These are phyloP conservation scores for Poa annua DNA, from an alignment of 176 grass and related monocot species.

Conservation along the genomic window DNA sequence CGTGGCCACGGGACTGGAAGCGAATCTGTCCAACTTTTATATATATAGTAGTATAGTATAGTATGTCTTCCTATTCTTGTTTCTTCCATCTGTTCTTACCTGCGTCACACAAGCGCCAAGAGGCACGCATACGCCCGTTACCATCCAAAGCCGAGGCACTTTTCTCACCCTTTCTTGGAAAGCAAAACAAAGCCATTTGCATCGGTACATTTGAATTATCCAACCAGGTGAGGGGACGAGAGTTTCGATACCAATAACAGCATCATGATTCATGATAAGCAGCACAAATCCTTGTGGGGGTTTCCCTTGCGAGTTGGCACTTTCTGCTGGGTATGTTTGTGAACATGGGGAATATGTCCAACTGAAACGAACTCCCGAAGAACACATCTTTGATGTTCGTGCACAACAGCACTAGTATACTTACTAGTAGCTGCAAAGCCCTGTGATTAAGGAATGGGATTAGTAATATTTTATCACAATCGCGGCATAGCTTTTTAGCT, in stretches of 20 bases:
- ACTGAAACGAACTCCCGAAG: not conserved
- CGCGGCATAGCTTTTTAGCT: not conserved
- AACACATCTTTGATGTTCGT: slow-evolving; percentile 6
- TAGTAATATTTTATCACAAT: slow-evolving; percentile 29
- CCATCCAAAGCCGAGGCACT: not conserved
- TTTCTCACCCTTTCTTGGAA: slow-evolving; percentile 30
- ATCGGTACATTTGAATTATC: not conserved
- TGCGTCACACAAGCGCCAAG: slow-evolving; percentile 21
- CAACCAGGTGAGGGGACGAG: not conserved
- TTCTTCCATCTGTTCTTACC: not conserved
- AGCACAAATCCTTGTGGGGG: slow-evolving; percentile 39
- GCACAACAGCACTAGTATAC: not conserved
- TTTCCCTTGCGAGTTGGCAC: slow-evolving; percentile 28
- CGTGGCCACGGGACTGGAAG: too few species aligned
- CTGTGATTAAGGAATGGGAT: not conserved
- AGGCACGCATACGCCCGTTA: slow-evolving; percentile 1
- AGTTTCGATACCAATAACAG: not conserved
- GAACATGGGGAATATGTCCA: slow-evolving; percentile 28
- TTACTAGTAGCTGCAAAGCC: not conserved
- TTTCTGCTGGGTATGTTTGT: slow-evolving; percentile 37
- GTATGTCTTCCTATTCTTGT: slow-evolving; percentile 18
- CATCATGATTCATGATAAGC: slow-evolving; percentile 4
- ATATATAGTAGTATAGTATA: too few species aligned
- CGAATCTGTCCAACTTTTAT: too few species aligned
- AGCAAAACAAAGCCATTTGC: not conserved